Percentiles rank a stretch among this genome's conserved stretches.
These are phyloP conservation scores for Senecio squalidus DNA, from an alignment of 140 eudicot species.

Conservation along the genomic window DNA sequence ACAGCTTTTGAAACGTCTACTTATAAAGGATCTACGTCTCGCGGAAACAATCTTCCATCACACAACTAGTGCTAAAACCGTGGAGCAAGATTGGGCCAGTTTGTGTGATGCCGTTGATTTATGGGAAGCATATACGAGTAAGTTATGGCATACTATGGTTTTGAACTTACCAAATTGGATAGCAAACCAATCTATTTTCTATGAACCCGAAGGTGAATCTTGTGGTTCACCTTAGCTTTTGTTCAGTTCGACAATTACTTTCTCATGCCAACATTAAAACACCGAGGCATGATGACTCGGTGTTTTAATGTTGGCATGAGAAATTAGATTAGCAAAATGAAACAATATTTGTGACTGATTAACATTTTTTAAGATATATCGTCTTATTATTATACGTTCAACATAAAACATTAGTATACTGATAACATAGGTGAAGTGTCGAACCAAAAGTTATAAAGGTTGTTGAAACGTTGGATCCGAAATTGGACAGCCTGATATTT, in stretches of 20 bases:
- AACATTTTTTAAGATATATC: too few species aligned
- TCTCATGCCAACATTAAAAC: too few species aligned
- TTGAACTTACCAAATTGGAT: slow-evolving; percentile 62
- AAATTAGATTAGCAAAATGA: too few species aligned
- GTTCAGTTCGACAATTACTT: not conserved
- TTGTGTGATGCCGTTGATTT: slow-evolving; percentile 43
- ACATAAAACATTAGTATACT: too few species aligned
- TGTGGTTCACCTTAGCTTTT: not conserved
- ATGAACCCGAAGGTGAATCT: slow-evolving; percentile 12
- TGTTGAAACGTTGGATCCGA: not conserved
- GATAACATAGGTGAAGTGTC: too few species aligned
- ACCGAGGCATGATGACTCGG: too few species aligned
- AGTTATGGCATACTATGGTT: slow-evolving; percentile 40
- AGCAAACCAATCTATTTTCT: slow-evolving; percentile 46
- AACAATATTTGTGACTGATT: too few species aligned
- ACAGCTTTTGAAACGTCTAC: slow-evolving; percentile 23
- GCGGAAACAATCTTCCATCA: slow-evolving; percentile 28
- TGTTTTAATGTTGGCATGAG: too few species aligned
- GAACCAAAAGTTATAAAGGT: too few species aligned
- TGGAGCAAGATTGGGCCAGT: slow-evolving; percentile 35
- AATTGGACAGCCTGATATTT: not conserved
- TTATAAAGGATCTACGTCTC: slow-evolving; percentile 42
- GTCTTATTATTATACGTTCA: too few species aligned
- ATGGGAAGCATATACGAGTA: slow-evolving; percentile 68
- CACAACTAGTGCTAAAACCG: slow-evolving; percentile 5